Evolutionary conservation across 352 stramenopile species (phyloP), one percentile per base, ranked within the genome.

Genomic region (Halophytophthora batemanensis): DNA sequence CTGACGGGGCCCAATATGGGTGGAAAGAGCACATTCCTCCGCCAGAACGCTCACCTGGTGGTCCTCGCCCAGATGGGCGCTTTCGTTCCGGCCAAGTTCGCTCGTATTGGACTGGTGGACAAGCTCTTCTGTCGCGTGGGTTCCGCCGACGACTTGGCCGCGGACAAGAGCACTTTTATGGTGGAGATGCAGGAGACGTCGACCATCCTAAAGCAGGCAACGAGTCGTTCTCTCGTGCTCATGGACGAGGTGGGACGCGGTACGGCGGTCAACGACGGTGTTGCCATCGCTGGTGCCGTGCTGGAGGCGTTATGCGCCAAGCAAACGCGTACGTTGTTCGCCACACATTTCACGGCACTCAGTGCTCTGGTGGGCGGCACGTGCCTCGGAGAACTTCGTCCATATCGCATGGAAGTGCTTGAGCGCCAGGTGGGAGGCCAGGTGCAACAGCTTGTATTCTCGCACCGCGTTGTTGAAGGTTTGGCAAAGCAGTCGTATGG

Each of bases 1-100:
- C 56, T 96, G n/a, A 96, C 85, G 1, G 86, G 86, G 1, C 84
- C 85, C 1, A 96, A 96, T 44, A 94, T 95, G 85, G 86, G 85
- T 13, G 86, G 86, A 11, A 96, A 96, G 52, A 89, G 71, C 56
- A 96, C 86, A 0, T 93, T 91, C 34, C 56, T 96, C 14, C 78
- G 84, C 1, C 81, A 92, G 54, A 90, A 70, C 18, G 84, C 84
- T 1, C 84, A 93, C 35, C 44, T 88, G 13, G 77, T 91, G 8
- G 50, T 95, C 4, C 53, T 96, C 10, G 82, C 85, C 12, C 86
- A 96, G 50, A 87, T 86, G 44, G 86, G 85, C 2, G 82, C 74
- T 50, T 96, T 86, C 48, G 86, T 96, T 0, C 86, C 86, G 0
- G 84, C 86, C 3, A 69, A 55, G 18, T 87, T 87, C 50, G 82